phyloP scores from a whole-genome alignment of 176 grass and related monocot species.

The Triticum monococcum region DNA sequence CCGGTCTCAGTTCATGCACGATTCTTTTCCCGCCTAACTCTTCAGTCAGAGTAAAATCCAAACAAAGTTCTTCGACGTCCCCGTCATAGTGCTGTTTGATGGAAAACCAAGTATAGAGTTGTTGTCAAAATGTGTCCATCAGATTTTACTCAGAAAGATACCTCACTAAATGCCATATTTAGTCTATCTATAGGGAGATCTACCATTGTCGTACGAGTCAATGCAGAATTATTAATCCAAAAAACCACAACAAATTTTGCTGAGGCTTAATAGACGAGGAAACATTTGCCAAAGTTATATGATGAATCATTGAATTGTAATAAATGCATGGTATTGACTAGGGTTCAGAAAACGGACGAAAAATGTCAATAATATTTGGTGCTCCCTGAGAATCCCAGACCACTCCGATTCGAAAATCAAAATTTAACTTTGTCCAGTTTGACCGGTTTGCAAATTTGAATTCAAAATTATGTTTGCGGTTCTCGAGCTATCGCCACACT shows the following conservation, averaged over 20 bases:
- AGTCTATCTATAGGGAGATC: not conserved
- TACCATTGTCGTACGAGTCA: not conserved
- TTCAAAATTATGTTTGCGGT: not conserved
- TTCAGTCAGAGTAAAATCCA: conserved; percentile 96
- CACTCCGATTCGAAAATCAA: not conserved
- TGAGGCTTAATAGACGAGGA: not conserved
- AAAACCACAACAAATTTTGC: conserved; percentile 23
- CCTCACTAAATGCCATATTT: not conserved
- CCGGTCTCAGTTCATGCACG: conserved; percentile 86
- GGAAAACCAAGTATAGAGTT: conserved; percentile 13
- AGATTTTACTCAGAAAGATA: not conserved
- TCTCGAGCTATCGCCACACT: not conserved
- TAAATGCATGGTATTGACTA: not conserved
- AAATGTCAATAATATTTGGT: not conserved
- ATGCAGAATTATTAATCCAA: conserved; percentile 18
- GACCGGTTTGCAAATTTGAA: not conserved
- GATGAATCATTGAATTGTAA: not conserved
- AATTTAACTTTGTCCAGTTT: not conserved
- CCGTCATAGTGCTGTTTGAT: conserved; percentile 83
- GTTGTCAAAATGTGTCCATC: not conserved
- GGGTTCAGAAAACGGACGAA: not conserved
- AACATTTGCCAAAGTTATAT: conserved; percentile 6
- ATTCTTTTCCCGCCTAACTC: conserved; percentile 82
- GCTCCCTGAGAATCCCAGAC: not conserved
- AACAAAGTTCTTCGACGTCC: conserved; percentile 74